Conservation (phyloP, 2,329 filamentous ascomycete species). For the Penicillium sp. region DNA sequence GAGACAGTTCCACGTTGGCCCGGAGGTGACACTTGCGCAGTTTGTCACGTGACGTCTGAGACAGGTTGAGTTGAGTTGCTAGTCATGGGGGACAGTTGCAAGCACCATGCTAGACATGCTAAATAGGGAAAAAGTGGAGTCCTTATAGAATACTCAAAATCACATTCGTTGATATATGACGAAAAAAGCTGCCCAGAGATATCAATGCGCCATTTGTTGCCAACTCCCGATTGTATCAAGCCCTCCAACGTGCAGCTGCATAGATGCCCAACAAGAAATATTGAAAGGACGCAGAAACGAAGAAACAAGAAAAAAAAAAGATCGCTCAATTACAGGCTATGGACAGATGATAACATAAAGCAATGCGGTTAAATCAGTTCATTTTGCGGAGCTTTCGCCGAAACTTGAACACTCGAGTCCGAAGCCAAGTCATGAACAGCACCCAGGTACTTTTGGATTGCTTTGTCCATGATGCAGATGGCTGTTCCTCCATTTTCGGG, state of each 20-base stretch:
- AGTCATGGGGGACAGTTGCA: no score
- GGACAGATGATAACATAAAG: background rate
- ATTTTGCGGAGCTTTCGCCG: slow-evolving; percentile 40
- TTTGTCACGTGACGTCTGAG: slow-evolving; percentile 27
- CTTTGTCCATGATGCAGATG: slow-evolving; percentile 34
- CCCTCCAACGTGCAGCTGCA: slow-evolving; percentile 8
- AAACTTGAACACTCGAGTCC: slow-evolving; percentile 59
- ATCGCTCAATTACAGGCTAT: slow-evolving; percentile 16
- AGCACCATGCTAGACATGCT: no score
- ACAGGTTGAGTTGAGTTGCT: no score
- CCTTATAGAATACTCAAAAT: no score
- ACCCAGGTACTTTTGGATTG: slow-evolving; percentile 52
- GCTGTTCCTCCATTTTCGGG: slow-evolving; percentile 9
- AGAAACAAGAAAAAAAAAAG: slow-evolving; percentile 4
- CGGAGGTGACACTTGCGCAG: slow-evolving; percentile 29
- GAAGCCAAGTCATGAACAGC: slow-evolving; percentile 61
- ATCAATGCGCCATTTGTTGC: slow-evolving; percentile 6
- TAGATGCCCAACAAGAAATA: slow-evolving; percentile 8
- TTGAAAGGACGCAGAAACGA: no score
- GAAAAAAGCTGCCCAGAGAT: background rate
- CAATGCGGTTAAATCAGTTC: slow-evolving; percentile 16
- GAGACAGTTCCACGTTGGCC: slow-evolving; percentile 11
- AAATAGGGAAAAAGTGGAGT: no score
- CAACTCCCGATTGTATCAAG: background rate
- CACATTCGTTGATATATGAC: background rate